Conservation (phyloP, 2,329 filamentous ascomycete species). For the Paracoccidioides brasiliensis region DNA sequence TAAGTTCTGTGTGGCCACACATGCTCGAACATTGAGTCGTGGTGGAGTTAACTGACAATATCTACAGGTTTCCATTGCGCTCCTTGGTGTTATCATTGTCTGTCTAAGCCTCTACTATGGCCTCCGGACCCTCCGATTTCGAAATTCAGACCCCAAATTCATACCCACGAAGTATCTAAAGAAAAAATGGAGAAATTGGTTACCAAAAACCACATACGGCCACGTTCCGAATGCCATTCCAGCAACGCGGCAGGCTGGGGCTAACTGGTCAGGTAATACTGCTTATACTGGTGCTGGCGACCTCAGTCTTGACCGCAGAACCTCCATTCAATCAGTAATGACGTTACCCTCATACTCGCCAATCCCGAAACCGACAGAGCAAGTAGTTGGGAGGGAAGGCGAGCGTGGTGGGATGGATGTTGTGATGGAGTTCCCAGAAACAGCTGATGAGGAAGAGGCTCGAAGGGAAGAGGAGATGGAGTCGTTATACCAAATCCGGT, state of each 20-base stretch:
- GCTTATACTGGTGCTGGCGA: constrained; percentile 8
- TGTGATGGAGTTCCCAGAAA: constrained; percentile 74
- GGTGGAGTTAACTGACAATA: not conserved
- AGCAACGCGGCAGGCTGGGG: not conserved
- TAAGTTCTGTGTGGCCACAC: not conserved
- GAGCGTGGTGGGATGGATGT: constrained; percentile 85
- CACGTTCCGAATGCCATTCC: constrained; percentile 21
- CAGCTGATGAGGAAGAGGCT: constrained; percentile 62
- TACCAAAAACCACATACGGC: constrained; percentile 29
- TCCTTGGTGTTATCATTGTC: constrained; percentile 19
- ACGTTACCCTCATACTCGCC: constrained; percentile 77
- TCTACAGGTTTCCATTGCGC: constrained; percentile 17
- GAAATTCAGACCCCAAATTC: constrained; percentile 37
- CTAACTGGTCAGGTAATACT: constrained; percentile 13
- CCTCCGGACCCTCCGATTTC: constrained; percentile 31
- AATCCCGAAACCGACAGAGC: constrained; percentile 60
- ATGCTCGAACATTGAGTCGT: not conserved
- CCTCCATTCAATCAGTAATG: constrained; percentile 84
- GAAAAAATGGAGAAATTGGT: constrained; percentile 40
- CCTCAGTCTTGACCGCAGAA: constrained; percentile 59
- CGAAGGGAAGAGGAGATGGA: constrained; percentile 87
- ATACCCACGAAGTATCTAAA: constrained; percentile 40
- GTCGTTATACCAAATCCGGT: constrained; percentile 74
- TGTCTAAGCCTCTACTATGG: constrained; percentile 22
- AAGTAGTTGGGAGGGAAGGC: constrained; percentile 74